A percentile compares a stretch with the other conserved stretches of the same genome.
Evolutionary conservation across 2,329 filamentous ascomycete species (phyloP).

Genomic region (Dendryphion nanum): DNA sequence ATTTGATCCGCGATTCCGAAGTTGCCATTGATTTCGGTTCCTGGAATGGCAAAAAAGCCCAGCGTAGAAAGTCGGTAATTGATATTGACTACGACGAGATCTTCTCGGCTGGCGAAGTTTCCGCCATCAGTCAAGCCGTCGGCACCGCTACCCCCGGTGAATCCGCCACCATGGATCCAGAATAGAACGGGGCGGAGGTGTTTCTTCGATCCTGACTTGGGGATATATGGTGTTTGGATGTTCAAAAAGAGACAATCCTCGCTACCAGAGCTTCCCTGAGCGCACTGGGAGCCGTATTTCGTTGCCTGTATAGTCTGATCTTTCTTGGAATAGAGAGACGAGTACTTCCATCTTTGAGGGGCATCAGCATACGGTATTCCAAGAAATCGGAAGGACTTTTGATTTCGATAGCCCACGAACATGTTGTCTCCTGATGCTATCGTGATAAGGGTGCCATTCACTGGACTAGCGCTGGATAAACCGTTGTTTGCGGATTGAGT

Average conservation of each 20-base stretch:
- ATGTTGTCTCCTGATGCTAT: slow-evolving; percentile 45
- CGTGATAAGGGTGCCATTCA: slow-evolving; percentile 33
- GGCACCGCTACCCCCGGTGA: slow-evolving; percentile 47
- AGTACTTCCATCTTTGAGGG: slow-evolving; percentile 48
- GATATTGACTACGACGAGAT: slow-evolving; percentile 59
- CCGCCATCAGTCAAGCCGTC: slow-evolving; percentile 49
- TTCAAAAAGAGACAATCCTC: slow-evolving; percentile 53
- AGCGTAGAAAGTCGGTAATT: slow-evolving; percentile 61
- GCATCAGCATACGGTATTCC: slow-evolving; percentile 48
- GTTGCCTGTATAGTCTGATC: slow-evolving; percentile 49
- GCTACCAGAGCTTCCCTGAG: slow-evolving; percentile 38
- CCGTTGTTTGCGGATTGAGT: slow-evolving; percentile 48
- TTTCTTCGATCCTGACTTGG: slow-evolving; percentile 37
- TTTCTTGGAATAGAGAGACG: slow-evolving; percentile 45
- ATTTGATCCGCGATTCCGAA: slow-evolving; percentile 54
- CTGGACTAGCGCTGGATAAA: slow-evolving; percentile 18
- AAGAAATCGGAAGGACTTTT: slow-evolving; percentile 49
- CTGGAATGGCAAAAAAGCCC: slow-evolving; percentile 58
- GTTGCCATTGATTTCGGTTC: slow-evolving; percentile 56
- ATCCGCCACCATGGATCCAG: slow-evolving; percentile 58
- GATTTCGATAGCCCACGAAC: slow-evolving; percentile 53
- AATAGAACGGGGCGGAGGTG: slow-evolving; percentile 50
- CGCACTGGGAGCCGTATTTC: slow-evolving; percentile 46
- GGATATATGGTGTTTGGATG: slow-evolving; percentile 45
- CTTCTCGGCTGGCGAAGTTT: slow-evolving; percentile 58